A percentile compares a stretch with the other conserved stretches of the same genome.
phyloP scores from a whole-genome alignment of 1,139 yeast species.

The Hyphopichia pseudoburtonii region DNA sequence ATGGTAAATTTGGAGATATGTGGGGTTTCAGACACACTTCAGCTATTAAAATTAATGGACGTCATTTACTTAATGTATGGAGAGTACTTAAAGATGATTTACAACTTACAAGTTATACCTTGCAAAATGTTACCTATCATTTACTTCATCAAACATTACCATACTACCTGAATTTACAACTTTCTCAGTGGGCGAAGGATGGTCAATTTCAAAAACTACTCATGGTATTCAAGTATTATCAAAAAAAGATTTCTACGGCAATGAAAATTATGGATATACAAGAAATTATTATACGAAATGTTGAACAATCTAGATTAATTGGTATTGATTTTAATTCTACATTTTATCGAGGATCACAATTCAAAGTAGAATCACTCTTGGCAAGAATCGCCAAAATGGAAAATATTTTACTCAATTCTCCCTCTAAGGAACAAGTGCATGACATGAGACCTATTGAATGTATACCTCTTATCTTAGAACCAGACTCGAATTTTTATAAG shows the following conservation, averaged over 20 bases:
- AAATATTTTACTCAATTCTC: constrained; percentile 71
- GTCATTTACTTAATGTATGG: constrained; percentile 88
- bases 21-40: constrained; percentile 88
- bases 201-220: constrained; percentile 24
- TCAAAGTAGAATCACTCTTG: constrained; percentile 83
- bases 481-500: constrained; percentile 78
- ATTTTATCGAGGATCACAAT: constrained; percentile 88
- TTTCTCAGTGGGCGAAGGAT: constrained; percentile 52
- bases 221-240: constrained; percentile 52
- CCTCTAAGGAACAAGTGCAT: constrained; percentile 78
- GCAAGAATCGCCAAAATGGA: constrained; percentile 74
- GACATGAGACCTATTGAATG: constrained; percentile 85
- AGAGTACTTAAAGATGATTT: constrained; percentile 64
- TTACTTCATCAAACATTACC: constrained; percentile 70
- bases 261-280: constrained; percentile 55
- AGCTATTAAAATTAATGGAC: constrained; percentile 64
- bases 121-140: constrained; percentile 76
- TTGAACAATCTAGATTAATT: constrained; percentile 80
- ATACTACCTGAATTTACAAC: constrained; percentile 46
- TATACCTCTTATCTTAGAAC: constrained; percentile 91
- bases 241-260: constrained; percentile 46
- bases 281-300: constrained; percentile 68
- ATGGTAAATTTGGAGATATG: constrained; percentile 61
- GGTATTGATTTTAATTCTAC: constrained; percentile 92
- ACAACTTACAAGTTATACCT: constrained; percentile 62